Evolutionary conservation across 2,329 filamentous ascomycete genomes (phyloP).

Genomic region (Phaeomoniella chlamydospora): DNA sequence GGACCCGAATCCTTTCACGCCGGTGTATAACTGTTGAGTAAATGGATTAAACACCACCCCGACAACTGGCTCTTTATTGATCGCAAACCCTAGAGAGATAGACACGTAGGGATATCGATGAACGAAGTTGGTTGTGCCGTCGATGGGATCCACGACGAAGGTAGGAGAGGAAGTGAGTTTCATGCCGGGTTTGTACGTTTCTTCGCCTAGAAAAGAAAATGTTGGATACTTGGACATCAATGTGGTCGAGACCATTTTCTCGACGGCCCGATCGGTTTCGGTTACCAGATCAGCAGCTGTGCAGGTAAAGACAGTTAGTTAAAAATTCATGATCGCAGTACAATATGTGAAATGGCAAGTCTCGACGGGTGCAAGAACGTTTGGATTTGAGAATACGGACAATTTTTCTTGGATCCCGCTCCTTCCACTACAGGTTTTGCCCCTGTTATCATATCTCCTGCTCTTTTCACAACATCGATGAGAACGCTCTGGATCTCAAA

Average conservation of each 20-base stretch:
- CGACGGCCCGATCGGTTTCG: constrained; percentile 48
- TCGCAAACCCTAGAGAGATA: constrained; percentile 43
- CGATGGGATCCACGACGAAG: constrained; percentile 50
- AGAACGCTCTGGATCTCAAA: constrained; percentile 24
- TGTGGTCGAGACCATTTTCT: constrained; percentile 38
- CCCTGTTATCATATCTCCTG: constrained; percentile 26
- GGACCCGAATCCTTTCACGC: constrained; percentile 39
- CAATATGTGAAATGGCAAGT: background rate
- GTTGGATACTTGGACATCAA: constrained; percentile 37
- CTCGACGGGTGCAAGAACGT: background rate
- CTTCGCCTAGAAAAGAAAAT: constrained; percentile 39
- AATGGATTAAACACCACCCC: constrained; percentile 50
- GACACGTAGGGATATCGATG: constrained; percentile 44
- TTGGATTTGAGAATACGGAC: constrained; percentile 12
- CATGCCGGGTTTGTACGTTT: constrained; percentile 42
- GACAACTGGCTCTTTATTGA: constrained; percentile 34
- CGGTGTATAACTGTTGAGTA: constrained; percentile 39
- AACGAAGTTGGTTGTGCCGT: constrained; percentile 53
- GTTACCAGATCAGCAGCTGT: constrained; percentile 47
- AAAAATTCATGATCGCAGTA: background rate
- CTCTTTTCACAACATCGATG: constrained; percentile 22
- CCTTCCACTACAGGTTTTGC: constrained; percentile 22
- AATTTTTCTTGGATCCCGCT: constrained; percentile 31
- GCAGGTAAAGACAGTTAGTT: background rate
- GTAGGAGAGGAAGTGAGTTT: constrained; percentile 39